Conservation (phyloP, 495 filamentous ascomycete species). For the Usnea hakonensis region DNA sequence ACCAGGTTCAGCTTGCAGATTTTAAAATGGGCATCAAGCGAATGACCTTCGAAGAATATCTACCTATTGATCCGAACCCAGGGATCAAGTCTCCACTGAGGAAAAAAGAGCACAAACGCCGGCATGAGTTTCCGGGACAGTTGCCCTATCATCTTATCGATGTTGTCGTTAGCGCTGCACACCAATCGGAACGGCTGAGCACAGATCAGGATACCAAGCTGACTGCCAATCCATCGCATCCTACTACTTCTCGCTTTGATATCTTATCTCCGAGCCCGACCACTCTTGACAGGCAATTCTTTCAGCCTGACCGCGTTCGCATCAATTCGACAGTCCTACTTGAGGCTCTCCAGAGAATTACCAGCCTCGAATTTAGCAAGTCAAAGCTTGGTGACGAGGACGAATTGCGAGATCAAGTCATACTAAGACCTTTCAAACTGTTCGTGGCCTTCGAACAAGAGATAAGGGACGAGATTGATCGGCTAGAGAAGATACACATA, state of each 20-base stretch:
- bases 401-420: background rate
- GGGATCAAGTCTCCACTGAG: no score
- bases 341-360: background rate
- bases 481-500: background rate
- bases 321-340: background rate
- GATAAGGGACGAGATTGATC: background rate
- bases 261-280: no score
- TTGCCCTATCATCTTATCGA: background rate
- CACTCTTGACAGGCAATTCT: background rate
- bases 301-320: background rate
- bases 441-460: background rate
- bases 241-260: no score
- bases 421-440: background rate
- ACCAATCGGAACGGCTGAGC: background rate
- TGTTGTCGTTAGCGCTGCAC: background rate
- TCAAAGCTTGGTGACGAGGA: background rate
- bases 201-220: background rate
- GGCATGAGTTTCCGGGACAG: background rate
- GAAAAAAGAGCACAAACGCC: background rate
- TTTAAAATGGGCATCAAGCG: background rate
- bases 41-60: background rate
- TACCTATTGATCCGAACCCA: background rate
- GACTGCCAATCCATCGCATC: background rate
- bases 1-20: background rate
- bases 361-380: background rate